Evolutionary conservation across 495 filamentous ascomycete species (phyloP).

Genomic region (Penicillium atrosanguineum): DNA sequence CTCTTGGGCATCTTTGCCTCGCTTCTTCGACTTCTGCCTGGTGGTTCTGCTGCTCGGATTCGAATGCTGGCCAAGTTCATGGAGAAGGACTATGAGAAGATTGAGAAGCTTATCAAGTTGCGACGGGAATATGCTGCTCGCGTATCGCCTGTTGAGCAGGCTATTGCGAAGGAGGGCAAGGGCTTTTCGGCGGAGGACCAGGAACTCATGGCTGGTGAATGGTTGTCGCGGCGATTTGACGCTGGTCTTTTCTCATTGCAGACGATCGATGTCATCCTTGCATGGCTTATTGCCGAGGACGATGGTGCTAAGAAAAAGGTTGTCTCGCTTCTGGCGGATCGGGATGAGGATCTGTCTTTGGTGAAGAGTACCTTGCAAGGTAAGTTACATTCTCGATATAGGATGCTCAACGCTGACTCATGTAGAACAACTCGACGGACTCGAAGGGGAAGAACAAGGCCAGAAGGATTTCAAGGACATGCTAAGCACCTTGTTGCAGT

Average conservation of each 20-base stretch:
- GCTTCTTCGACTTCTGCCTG: constrained; percentile 75
- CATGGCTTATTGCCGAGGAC: constrained; percentile 93
- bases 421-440: constrained; percentile 61
- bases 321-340: constrained; percentile 58
- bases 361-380: constrained; percentile 69
- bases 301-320: constrained; percentile 71
- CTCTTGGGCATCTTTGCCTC: constrained; percentile 86
- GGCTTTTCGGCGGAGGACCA: constrained; percentile 51
- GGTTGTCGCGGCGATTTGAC: constrained; percentile 80
- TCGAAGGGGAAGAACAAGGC: constrained; percentile 53
- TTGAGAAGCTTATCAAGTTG: constrained; percentile 64
- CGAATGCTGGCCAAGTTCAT: constrained; percentile 91
- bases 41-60: constrained; percentile 75
- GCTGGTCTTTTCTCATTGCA: constrained; percentile 84
- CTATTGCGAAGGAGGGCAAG: constrained; percentile 58
- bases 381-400: constrained; percentile 24
- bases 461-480: constrained; percentile 65
- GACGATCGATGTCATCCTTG: constrained; percentile 81
- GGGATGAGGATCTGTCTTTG: constrained; percentile 60
- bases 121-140: constrained; percentile 68
- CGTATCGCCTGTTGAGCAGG: constrained; percentile 61
- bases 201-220: constrained; percentile 69
- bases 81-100: constrained; percentile 90
- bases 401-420: constrained; percentile 16
- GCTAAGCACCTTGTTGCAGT: constrained; percentile 64